These are phyloP conservation scores for Microascus cirrosus DNA, from an alignment of 2,329 filamentous ascomycete genomes.

Conservation along the genomic window DNA sequence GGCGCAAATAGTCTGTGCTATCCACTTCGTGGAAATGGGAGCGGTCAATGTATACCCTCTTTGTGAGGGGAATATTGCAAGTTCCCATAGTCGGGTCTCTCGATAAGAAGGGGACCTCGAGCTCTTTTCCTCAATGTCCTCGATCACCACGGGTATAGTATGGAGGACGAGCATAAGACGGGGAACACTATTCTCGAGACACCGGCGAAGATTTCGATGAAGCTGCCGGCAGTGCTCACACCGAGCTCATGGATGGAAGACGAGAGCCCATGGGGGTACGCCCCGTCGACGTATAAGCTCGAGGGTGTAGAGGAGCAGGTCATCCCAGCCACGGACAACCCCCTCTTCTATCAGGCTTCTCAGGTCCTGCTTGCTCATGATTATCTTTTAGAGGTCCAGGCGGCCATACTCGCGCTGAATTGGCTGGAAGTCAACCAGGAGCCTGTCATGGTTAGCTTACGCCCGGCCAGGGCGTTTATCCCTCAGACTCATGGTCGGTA, in stretches of 20 bases:
- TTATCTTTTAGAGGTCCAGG: conserved; percentile 66
- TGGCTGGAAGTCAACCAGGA: conserved; percentile 31
- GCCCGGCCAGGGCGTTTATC: conserved; percentile 69
- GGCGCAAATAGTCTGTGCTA: conserved; percentile 66
- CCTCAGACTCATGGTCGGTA: too few relatives aligned
- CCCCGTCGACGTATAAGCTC: conserved; percentile 75
- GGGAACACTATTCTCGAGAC: conserved; percentile 80
- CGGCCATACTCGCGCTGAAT: conserved; percentile 13
- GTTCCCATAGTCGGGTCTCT: conserved; percentile 62
- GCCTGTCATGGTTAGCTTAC: conserved; percentile 89
- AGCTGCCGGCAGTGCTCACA: conserved; percentile 69
- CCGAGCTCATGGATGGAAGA: conserved; percentile 80
- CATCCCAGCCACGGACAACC: conserved; percentile 82
- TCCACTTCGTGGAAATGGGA: conserved; percentile 69
- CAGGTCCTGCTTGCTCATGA: conserved; percentile 79
- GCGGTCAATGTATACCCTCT: conserved; percentile 75
- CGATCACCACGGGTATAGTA: conserved; percentile 71
- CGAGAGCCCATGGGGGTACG: conserved; percentile 76
- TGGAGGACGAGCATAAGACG: conserved; percentile 84
- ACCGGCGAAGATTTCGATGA: conserved; percentile 76
- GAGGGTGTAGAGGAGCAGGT: conserved; percentile 80
- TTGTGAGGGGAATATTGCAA: conserved; percentile 54
- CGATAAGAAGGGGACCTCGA: conserved; percentile 70
- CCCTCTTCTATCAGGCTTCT: conserved; percentile 65
- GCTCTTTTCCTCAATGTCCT: conserved; percentile 58